These are phyloP conservation scores for Mycena vulgaris DNA, from an alignment of 768 basidiomycete genomes.

Conservation along the genomic window DNA sequence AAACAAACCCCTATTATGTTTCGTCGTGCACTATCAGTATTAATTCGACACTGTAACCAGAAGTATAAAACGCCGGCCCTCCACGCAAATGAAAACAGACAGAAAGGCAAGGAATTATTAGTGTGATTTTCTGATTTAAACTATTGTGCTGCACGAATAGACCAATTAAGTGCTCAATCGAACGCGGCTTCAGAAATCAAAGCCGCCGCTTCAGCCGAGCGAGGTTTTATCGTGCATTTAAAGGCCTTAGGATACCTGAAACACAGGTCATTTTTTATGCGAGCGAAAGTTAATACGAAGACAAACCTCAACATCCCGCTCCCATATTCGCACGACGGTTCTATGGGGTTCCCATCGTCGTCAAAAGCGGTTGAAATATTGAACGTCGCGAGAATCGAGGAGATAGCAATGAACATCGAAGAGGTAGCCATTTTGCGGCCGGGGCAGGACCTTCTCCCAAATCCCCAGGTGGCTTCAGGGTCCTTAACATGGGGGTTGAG, in stretches of 20 bases:
- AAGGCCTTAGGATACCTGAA: conserved; percentile 33
- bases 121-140: too few relatives aligned
- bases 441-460: conserved; percentile 34
- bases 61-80: too few relatives aligned
- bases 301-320: conserved; percentile 31
- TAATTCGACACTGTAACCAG: too few relatives aligned
- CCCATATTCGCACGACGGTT: conserved; percentile 29
- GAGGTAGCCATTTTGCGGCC: conserved; percentile 45
- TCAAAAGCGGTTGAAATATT: conserved; percentile 39
- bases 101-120: too few relatives aligned
- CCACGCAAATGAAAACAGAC: too few relatives aligned
- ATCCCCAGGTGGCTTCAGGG: conserved; percentile 42
- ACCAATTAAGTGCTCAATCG: too few relatives aligned
- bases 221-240: conserved; percentile 30
- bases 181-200: conserved; percentile 16
- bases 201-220: conserved; percentile 2
- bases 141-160: too few relatives aligned
- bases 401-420: conserved; percentile 46
- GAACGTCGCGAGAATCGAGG: conserved; percentile 47
- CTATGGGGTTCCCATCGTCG: conserved; percentile 16
- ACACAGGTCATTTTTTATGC: background rate
- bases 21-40: too few relatives aligned
- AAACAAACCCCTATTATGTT: background rate
- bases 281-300: background rate
- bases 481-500: conserved; percentile 37